A percentile compares a stretch with the other conserved stretches of the same genome.
phyloP scores from a whole-genome alignment of 169 alveolate species.

The Cryptosporidium felis region DNA sequence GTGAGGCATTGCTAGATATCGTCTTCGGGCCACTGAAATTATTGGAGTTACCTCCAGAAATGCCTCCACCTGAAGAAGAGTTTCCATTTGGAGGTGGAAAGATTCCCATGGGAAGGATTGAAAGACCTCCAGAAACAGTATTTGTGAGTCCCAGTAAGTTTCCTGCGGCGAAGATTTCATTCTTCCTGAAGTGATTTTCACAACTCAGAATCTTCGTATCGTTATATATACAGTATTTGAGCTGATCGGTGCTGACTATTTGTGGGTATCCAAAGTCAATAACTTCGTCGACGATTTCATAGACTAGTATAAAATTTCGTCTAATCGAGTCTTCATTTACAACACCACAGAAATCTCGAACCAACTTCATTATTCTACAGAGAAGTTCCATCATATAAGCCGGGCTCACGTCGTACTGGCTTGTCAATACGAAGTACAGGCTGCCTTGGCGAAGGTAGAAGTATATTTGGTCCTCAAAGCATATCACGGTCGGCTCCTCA shows the following conservation, averaged over 20 bases:
- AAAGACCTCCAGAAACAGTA: conserved; percentile 38
- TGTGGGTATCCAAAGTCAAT: conserved; percentile 96
- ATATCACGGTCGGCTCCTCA: conserved; percentile 82
- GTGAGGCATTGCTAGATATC: conserved; percentile 82
- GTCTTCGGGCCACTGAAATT: conserved; percentile 70
- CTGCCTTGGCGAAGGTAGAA: conserved; percentile 82
- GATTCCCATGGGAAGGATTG: conserved; percentile 45
- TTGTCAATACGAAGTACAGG: conserved; percentile 88
- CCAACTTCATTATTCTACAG: conserved; percentile 84
- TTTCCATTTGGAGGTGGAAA: conserved; percentile 23
- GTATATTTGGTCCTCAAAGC: conserved; percentile 88
- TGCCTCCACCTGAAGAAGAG: background rate
- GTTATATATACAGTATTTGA: conserved; percentile 83
- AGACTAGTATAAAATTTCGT: conserved; percentile 93
- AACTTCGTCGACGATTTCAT: conserved; percentile 96
- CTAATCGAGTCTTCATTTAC: conserved; percentile 96
- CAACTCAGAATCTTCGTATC: conserved; percentile 46
- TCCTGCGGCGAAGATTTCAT: conserved; percentile 5
- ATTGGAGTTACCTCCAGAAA: conserved; percentile 1
- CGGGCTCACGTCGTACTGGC: conserved; percentile 91
- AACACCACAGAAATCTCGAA: conserved; percentile 95
- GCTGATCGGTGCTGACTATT: conserved; percentile 90
- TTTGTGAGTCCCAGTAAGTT: conserved; percentile 44
- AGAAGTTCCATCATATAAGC: conserved; percentile 89
- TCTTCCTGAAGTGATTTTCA: conserved; percentile 57